A percentile compares a stretch with the other conserved stretches of the same genome.
These are phyloP conservation scores for Annulohypoxylon truncatum DNA, from an alignment of 2,329 filamentous ascomycete genomes.

Conservation along the genomic window DNA sequence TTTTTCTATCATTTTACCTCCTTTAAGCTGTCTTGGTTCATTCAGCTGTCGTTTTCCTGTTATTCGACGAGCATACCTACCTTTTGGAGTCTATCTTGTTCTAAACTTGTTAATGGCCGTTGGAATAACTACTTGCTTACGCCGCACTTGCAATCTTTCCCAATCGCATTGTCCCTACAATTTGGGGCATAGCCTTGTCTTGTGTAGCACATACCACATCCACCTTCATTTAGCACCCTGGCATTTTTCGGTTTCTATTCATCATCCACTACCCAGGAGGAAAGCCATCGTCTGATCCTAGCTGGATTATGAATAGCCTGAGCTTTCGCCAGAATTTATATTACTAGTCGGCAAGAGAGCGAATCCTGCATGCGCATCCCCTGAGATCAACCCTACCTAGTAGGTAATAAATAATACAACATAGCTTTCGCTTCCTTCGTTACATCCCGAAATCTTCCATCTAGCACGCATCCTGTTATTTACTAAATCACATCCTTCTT, in stretches of 20 bases:
- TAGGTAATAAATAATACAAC: constrained; percentile 37
- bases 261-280: constrained; percentile 20
- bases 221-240: constrained; percentile 35
- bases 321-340: constrained; percentile 30
- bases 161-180: constrained; percentile 10
- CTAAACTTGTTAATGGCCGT: constrained; percentile 19
- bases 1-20: constrained; percentile 10
- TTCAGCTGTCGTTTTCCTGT: constrained; percentile 27
- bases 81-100: constrained; percentile 22
- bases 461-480: not conserved
- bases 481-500: not conserved
- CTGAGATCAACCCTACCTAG: constrained; percentile 19
- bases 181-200: constrained; percentile 34
- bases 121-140: constrained; percentile 27
- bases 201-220: constrained; percentile 32
- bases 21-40: constrained; percentile 4
- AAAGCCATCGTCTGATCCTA: constrained; percentile 41
- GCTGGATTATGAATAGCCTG: constrained; percentile 42
- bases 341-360: constrained; percentile 32
- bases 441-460: constrained; percentile 7
- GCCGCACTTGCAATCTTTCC: constrained; percentile 28
- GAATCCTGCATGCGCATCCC: constrained; percentile 26
- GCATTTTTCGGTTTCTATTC: constrained; percentile 14
- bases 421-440: constrained; percentile 14
- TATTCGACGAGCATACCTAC: constrained; percentile 24